Percentiles rank a stretch among this genome's conserved stretches.
Conservation (phyloP, 2,329 filamentous ascomycete species). For the Aschersonia sp. region DNA sequence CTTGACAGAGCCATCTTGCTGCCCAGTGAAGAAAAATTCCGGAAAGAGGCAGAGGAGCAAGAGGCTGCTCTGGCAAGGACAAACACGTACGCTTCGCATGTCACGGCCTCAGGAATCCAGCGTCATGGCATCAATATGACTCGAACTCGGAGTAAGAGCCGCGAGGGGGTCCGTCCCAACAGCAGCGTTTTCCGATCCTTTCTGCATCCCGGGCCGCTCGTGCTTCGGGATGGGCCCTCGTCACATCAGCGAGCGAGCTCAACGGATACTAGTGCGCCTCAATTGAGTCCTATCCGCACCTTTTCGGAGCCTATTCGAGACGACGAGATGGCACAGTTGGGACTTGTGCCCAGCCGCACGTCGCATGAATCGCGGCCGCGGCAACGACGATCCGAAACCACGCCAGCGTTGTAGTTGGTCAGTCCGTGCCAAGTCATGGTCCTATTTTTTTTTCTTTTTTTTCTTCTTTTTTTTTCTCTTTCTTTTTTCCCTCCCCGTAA, state of each 20-base stretch:
- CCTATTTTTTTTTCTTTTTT: not conserved
- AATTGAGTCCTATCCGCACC: slow-evolving; percentile 6
- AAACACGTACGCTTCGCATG: slow-evolving; percentile 19
- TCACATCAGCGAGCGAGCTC: slow-evolving; percentile 14
- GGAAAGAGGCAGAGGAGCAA: slow-evolving; percentile 34
- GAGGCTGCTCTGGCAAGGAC: slow-evolving; percentile 23
- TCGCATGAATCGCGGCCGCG: slow-evolving; percentile 9
- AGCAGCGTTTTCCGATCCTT: slow-evolving; percentile 30
- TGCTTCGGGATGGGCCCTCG: slow-evolving; percentile 13
- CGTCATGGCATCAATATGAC: slow-evolving; percentile 14
- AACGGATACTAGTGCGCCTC: slow-evolving; percentile 6
- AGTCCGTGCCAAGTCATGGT: not conserved
- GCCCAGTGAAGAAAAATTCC: slow-evolving; percentile 40
- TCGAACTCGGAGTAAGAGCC: slow-evolving; percentile 22
- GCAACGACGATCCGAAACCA: slow-evolving; percentile 10
- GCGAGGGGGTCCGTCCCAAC: slow-evolving; percentile 20
- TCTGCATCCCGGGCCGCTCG: slow-evolving; percentile 31
- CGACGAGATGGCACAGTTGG: slow-evolving; percentile 13
- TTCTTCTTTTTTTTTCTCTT: not conserved
- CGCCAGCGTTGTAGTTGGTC: slow-evolving; percentile 10
- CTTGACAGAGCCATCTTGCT: slow-evolving; percentile 47
- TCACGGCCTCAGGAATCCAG: slow-evolving; percentile 14
- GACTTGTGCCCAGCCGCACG: slow-evolving; percentile 10
- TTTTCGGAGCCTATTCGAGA: slow-evolving; percentile 12
- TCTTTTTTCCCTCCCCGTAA: not conserved